Evolutionary conservation across 1,139 yeast genomes (phyloP).

Genomic region (Hyphopichia wangnamkhiaoensis): DNA sequence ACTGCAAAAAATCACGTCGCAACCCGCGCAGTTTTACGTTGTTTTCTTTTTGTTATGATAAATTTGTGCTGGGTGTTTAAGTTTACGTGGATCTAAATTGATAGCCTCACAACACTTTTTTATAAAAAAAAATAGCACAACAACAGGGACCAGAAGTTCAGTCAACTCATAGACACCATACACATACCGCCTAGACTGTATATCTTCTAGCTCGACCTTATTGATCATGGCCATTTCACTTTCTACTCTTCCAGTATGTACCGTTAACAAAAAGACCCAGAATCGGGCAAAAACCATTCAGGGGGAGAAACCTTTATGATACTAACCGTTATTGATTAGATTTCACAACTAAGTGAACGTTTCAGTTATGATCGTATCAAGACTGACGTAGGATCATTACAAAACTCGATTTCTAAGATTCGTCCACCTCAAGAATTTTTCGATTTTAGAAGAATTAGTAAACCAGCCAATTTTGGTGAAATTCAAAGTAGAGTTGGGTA

Average conservation of each 20-base stretch:
- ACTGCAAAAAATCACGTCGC: too few species aligned
- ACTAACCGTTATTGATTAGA: slow-evolving; percentile 22
- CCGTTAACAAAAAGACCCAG: not conserved
- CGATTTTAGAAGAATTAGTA: slow-evolving; percentile 84
- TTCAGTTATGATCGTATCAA: slow-evolving; percentile 54
- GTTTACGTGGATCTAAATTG: too few species aligned
- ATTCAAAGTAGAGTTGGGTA: slow-evolving; percentile 84
- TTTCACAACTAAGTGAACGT: slow-evolving; percentile 48
- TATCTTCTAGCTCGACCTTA: not conserved
- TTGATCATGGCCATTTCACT: slow-evolving; percentile 13
- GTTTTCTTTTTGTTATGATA: too few species aligned
- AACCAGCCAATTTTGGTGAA: slow-evolving; percentile 88
- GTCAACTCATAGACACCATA: too few species aligned
- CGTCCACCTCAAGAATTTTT: slow-evolving; percentile 93
- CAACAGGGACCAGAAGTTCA: too few species aligned
- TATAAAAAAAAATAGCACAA: too few species aligned
- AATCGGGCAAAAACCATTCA: not conserved
- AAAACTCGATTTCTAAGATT: slow-evolving; percentile 67
- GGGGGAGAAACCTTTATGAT: too few species aligned
- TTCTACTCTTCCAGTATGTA: slow-evolving; percentile 19
- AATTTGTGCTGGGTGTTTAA: too few species aligned
- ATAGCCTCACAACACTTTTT: too few species aligned
- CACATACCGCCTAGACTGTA: too few species aligned
- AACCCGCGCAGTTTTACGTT: too few species aligned
- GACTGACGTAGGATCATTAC: slow-evolving; percentile 43